Evolutionary conservation across 1,139 yeast species (phyloP).

Genomic region (Debaryomyces robertsiae): DNA sequence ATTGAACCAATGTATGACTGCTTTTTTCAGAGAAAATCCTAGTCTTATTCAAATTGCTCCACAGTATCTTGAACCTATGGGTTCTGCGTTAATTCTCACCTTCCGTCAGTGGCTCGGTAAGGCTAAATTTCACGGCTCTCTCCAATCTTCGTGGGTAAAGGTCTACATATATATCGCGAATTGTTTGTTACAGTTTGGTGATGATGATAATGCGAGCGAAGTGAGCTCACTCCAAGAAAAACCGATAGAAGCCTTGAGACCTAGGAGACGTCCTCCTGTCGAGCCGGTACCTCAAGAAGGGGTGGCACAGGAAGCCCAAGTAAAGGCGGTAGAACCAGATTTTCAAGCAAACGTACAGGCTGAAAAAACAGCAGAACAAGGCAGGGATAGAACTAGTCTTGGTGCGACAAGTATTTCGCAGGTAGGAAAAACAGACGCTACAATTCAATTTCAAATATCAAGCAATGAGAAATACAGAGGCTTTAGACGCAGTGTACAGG

Average conservation of each 20-base stretch:
- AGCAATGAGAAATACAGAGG: constrained; percentile 46
- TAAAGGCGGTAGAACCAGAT: constrained; percentile 1
- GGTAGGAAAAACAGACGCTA: constrained; percentile 3
- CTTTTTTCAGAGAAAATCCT: constrained; percentile 38
- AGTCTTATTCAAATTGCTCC: constrained; percentile 29
- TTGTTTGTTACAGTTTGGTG: constrained; percentile 31
- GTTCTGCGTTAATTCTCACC: constrained; percentile 41
- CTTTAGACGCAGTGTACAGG: constrained; percentile 43
- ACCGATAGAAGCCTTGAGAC: constrained; percentile 20
- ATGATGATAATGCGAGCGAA: constrained; percentile 17
- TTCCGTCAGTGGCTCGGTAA: constrained; percentile 41
- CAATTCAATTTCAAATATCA: constrained; percentile 26
- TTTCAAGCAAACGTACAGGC: constrained; percentile 3
- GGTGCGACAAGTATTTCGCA: not conserved
- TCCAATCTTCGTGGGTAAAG: constrained; percentile 46
- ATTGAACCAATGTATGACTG: constrained; percentile 38
- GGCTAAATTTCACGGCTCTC: constrained; percentile 32
- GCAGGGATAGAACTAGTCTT: too few relatives aligned
- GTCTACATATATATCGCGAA: constrained; percentile 45
- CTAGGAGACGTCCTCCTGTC: constrained; percentile 10
- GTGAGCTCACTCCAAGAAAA: constrained; percentile 12
- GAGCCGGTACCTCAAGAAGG: constrained; percentile 1
- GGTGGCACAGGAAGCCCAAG: constrained; percentile 4
- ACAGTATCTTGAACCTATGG: constrained; percentile 47
- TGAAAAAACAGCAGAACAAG: not conserved